These are phyloP conservation scores for Zygoascus meyerae DNA, from an alignment of 1,139 yeast genomes.

Conservation along the genomic window DNA sequence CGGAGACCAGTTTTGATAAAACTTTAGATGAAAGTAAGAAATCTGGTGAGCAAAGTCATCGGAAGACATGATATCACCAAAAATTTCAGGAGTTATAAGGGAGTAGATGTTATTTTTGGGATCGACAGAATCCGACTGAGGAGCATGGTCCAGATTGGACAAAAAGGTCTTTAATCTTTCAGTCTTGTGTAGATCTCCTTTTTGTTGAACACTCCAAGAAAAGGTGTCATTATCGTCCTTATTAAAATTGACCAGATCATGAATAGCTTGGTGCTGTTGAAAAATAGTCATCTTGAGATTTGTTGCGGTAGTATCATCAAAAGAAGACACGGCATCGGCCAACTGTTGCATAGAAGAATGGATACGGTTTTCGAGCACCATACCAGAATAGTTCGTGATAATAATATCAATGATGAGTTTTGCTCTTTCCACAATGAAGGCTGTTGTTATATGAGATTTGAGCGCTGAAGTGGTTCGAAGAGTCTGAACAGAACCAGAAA, in stretches of 20 bases:
- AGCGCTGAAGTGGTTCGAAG: conserved; percentile 5
- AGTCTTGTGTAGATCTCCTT: conserved; percentile 20
- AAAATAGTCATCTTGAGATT: conserved; percentile 40
- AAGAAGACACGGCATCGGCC: conserved; percentile 41
- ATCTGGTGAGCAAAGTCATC: conserved; percentile 34
- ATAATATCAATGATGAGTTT: conserved; percentile 41
- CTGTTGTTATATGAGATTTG: conserved; percentile 15
- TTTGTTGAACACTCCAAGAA: conserved; percentile 27
- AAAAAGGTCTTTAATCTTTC: conserved; percentile 25
- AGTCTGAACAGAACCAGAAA: conserved; percentile 25
- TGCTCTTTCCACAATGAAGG: conserved; percentile 24
- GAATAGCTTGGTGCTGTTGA: conserved; percentile 40
- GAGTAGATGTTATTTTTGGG: conserved; percentile 17
- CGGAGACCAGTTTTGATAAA: conserved; percentile 63
- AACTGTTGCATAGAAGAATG: conserved; percentile 41
- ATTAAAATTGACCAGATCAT: conserved; percentile 29
- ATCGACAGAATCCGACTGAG: conserved; percentile 8
- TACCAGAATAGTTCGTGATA: conserved; percentile 47
- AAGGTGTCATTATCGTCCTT: conserved; percentile 20
- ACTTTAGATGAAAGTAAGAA: conserved; percentile 34
- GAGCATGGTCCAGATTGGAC: conserved; percentile 3
- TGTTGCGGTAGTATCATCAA: conserved; percentile 43
- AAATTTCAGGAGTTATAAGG: conserved; percentile 31
- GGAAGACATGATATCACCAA: conserved; percentile 28
- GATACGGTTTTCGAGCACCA: conserved; percentile 47